Evolutionary conservation across 1,284 basidiomycete genomes (phyloP), one percentile per base, ranked within the genome.

Genomic region (Cryptococcus depauperatus): DNA sequence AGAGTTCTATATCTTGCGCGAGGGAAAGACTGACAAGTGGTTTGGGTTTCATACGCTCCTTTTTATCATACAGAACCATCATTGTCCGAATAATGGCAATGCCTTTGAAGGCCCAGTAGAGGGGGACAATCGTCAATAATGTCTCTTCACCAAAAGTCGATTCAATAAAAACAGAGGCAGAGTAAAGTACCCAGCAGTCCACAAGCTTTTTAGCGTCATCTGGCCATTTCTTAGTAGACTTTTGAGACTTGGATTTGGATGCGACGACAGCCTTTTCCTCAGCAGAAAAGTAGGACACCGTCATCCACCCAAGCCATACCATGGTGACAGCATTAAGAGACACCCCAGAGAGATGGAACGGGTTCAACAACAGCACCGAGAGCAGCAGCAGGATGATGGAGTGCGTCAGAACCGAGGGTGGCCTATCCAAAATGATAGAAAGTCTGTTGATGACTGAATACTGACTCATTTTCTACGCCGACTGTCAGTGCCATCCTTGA

Each of bases 161-260:
- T 35, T 48, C 50, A 3, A 51, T 5, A 11, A 48, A 16, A 1
- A 26, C 19, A n/a, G 42, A 38, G 7, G 46, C 43, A 9, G 41
- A 18, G 40, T 41, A 51, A 2, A 51, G 28, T 1, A 48, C n/a
- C 50, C 50, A 51, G 26, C 46, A 48, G 37, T 51, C 50, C 21
- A 51, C 13, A 9, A 37, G 35, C 13, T 22, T 18, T 37, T 22
- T 37, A 8, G 35, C 23, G 6, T 16, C 14, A 14, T 18, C 21
- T 21, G 35, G 18, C 43, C 42, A 46, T 23, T 27, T 26, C 39
- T 23, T 45, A 13, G 16, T 14, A 9, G 18, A 3, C 16, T 18
- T 37, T 22, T 21, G 16, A 22, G 16, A 6, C 14, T 8, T 19
- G 35, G 16, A 3, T 5, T 25, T 37, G 35, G n/a, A 14, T 14